Evolutionary conservation across 495 filamentous ascomycete species (phyloP).

Genomic region (Penicillium longicatenatum): DNA sequence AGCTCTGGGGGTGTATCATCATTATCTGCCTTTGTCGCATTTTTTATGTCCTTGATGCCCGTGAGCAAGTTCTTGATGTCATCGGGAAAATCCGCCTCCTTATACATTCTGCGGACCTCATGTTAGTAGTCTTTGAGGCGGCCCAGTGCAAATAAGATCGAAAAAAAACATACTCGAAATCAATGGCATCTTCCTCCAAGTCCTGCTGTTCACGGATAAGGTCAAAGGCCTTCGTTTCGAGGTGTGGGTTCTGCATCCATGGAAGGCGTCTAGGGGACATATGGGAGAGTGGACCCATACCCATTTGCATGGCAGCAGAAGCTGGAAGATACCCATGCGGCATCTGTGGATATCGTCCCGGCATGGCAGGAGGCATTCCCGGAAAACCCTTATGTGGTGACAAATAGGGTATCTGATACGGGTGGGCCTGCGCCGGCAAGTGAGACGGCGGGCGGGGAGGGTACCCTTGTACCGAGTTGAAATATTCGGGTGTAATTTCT

Average conservation of each 20-base stretch:
- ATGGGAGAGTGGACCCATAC: background rate
- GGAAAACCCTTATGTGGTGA: background rate
- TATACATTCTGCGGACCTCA: slow-evolving; percentile 15
- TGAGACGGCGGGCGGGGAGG: background rate
- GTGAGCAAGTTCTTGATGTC: slow-evolving; percentile 70
- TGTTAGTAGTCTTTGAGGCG: slow-evolving; percentile 4
- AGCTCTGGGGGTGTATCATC: slow-evolving; percentile 76
- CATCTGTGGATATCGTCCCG: background rate
- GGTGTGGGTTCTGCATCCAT: slow-evolving; percentile 14
- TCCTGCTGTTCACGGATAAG: slow-evolving; percentile 24
- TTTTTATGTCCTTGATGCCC: slow-evolving; percentile 74
- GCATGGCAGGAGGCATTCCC: background rate
- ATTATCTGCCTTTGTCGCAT: slow-evolving; percentile 62
- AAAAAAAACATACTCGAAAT: slow-evolving; percentile 19
- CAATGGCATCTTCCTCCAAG: slow-evolving; percentile 18
- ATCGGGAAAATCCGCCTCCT: slow-evolving; percentile 38
- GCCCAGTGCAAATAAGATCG: background rate
- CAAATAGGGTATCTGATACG: background rate
- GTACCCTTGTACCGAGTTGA: background rate
- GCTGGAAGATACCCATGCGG: background rate
- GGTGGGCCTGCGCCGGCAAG: background rate
- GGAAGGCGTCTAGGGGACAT: slow-evolving; percentile 6
- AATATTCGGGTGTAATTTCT: slow-evolving; percentile 23
- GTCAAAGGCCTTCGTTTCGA: slow-evolving; percentile 17
- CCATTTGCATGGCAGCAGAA: background rate